phyloP scores from a whole-genome alignment of 202 grass and related monocot genomes.

The Saccharum hybrid region DNA sequence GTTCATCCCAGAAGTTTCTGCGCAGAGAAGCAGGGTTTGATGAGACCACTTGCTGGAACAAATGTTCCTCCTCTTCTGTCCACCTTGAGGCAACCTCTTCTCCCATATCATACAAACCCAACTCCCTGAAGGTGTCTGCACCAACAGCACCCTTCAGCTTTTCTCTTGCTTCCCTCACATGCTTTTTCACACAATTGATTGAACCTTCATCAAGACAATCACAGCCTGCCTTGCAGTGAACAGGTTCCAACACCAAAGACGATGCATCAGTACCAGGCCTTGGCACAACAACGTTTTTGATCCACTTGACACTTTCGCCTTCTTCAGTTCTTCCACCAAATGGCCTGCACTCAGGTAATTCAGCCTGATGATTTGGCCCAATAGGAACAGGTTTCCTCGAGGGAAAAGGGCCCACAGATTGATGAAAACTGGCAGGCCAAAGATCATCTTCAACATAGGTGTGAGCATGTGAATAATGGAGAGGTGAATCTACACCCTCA shows the following conservation, averaged over 20 bases:
- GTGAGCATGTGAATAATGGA: conserved; percentile 37
- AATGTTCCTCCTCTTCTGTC: conserved; percentile 72
- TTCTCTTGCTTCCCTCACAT: conserved; percentile 72
- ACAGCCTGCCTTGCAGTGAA: conserved; percentile 55
- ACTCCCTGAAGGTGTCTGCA: conserved; percentile 57
- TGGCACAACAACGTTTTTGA: conserved; percentile 54
- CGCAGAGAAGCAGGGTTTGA: conserved; percentile 64
- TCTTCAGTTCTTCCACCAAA: conserved; percentile 40
- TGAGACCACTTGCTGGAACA: conserved; percentile 81
- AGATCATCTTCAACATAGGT: conserved; percentile 51
- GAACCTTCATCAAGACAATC: conserved; percentile 68
- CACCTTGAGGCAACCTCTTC: conserved; percentile 77
- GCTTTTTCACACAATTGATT: conserved; percentile 75
- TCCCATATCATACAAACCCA: conserved; percentile 83
- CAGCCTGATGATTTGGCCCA: conserved; percentile 76
- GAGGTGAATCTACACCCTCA: conserved; percentile 56
- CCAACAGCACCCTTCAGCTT: conserved; percentile 60
- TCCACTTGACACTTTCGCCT: conserved; percentile 64
- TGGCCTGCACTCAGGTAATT: conserved; percentile 63
- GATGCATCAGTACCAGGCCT: conserved; percentile 46
- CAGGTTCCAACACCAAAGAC: conserved; percentile 36
- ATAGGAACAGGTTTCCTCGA: conserved; percentile 62
- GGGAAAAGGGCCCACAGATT: conserved; percentile 44
- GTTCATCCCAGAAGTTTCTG: conserved; percentile 82
- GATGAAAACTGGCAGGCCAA: conserved; percentile 53